Conservation (phyloP, 805 yeast species). For the Pichia phayaonensis region DNA sequence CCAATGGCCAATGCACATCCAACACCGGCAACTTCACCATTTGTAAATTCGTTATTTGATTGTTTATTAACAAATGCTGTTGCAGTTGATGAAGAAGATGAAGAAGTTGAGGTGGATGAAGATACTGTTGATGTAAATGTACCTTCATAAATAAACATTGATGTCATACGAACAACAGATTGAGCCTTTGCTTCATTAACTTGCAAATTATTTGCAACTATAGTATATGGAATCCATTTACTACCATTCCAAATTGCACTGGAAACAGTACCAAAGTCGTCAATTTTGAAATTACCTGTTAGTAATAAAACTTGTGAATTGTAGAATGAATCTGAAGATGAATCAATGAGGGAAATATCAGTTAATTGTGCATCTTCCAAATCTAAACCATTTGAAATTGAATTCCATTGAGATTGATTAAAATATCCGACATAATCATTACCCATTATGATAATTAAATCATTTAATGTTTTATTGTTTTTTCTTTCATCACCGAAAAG, state of each 20-base stretch:
- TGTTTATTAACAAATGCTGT: constrained; percentile 6
- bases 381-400: constrained; percentile 31
- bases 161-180: constrained; percentile 32
- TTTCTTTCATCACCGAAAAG: constrained; percentile 28
- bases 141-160: constrained; percentile 27
- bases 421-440: constrained; percentile 31
- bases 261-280: constrained; percentile 47
- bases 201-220: constrained; percentile 31
- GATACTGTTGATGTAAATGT: constrained; percentile 22
- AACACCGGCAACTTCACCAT: constrained; percentile 63
- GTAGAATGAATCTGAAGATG: constrained; percentile 31
- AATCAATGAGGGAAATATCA: constrained; percentile 29
- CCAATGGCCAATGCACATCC: constrained; percentile 62
- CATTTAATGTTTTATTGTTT: constrained; percentile 33
- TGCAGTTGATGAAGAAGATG: constrained; percentile 4
- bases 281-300: constrained; percentile 47
- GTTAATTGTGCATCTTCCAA: constrained; percentile 32
- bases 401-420: constrained; percentile 43
- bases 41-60: constrained; percentile 25
- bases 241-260: constrained; percentile 61
- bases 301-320: constrained; percentile 43
- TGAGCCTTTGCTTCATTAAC: constrained; percentile 18
- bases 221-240: constrained; percentile 58
- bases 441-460: constrained; percentile 38
- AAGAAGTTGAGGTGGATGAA: constrained; percentile 12